Percentiles rank a stretch among this genome's conserved stretches.
Evolutionary conservation across 345 rosid species (phyloP).

Genomic region (Eucalyptus cloeziana): DNA sequence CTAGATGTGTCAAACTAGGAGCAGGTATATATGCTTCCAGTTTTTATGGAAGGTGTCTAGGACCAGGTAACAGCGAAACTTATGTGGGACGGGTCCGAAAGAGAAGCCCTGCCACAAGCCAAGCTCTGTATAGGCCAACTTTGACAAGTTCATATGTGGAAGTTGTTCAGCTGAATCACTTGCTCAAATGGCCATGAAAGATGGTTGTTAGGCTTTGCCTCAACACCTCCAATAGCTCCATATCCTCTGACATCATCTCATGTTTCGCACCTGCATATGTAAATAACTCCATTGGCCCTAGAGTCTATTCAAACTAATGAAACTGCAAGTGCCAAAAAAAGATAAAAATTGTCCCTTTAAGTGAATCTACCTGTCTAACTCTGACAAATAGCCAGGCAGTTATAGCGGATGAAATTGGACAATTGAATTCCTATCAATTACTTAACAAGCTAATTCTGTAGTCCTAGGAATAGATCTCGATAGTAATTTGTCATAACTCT

Average conservation of each 20-base stretch:
- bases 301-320: not conserved
- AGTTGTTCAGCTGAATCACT: not conserved
- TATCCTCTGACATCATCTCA: not conserved
- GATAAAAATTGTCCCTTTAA: not conserved
- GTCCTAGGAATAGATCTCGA: fast-evolving
- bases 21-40: not conserved
- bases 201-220: not conserved
- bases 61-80: not conserved
- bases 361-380: not conserved
- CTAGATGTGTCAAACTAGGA: not conserved
- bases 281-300: not conserved
- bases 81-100: not conserved
- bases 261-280: fast-evolving
- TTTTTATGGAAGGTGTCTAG: not conserved
- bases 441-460: not conserved
- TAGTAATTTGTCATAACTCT: fast-evolving
- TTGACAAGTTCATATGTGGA: not conserved
- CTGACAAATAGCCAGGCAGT: not conserved
- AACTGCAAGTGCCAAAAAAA: not conserved
- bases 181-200: not conserved
- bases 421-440: not conserved
- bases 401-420: not conserved
- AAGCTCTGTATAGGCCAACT: not conserved
- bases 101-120: not conserved
- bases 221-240: not conserved